These are phyloP conservation scores for Termitomyces sp. DNA, from an alignment of 768 basidiomycete genomes.

Conservation along the genomic window DNA sequence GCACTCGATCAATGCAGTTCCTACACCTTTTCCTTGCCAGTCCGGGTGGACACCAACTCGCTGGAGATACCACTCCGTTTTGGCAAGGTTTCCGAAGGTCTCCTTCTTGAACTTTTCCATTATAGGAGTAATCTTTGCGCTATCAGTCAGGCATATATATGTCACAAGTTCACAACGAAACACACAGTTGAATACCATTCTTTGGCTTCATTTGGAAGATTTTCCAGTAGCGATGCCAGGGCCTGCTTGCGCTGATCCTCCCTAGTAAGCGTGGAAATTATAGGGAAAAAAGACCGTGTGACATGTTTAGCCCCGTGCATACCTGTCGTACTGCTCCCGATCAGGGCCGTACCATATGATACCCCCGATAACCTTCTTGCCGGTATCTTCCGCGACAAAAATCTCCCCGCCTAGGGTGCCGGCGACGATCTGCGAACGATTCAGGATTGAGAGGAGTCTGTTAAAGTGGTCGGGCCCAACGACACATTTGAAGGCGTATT, in stretches of 20 bases:
- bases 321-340: constrained; percentile 8
- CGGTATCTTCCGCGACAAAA: constrained; percentile 6
- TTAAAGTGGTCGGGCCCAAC: background rate
- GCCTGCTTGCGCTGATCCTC: constrained; percentile 9
- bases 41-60: constrained; percentile 4
- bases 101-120: constrained; percentile 6
- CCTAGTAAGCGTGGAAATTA: no score
- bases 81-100: constrained; percentile 1
- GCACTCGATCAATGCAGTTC: constrained; percentile 10
- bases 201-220: constrained; percentile 1
- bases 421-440: constrained; percentile 4
- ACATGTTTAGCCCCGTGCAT: no score
- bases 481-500: constrained; percentile 3
- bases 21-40: constrained; percentile 10
- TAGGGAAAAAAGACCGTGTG: background rate
- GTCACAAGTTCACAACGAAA: background rate
- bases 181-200: constrained; percentile 6
- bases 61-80: constrained; percentile 11
- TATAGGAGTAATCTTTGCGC: background rate
- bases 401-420: constrained; percentile 4
- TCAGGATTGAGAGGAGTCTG: constrained; percentile 1
- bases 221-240: background rate
- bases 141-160: no score
- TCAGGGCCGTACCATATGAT: constrained; percentile 7
- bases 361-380: constrained; percentile 4